phyloP scores from a whole-genome alignment of 106 monocot species.

The Triglochin maritima region DNA sequence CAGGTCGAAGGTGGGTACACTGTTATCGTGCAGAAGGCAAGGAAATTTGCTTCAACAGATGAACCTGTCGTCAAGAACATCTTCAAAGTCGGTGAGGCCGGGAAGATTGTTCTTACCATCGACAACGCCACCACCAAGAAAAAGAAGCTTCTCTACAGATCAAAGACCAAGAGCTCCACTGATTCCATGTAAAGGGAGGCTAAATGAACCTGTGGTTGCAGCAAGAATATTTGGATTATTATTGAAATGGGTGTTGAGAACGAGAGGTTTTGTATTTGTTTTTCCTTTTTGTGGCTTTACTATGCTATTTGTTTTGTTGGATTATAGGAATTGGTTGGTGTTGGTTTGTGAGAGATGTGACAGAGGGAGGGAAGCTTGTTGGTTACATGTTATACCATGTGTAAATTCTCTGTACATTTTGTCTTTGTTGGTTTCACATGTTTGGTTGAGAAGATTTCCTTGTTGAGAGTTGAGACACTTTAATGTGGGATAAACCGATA shows the following conservation, averaged over 20 bases:
- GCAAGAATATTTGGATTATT: neutral
- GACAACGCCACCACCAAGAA: slow-evolving; percentile 76
- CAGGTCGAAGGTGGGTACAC: slow-evolving; percentile 41
- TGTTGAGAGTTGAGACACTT: neutral
- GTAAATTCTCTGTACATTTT: slow-evolving; percentile 10
- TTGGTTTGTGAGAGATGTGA: slow-evolving; percentile 2
- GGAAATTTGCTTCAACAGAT: slow-evolving; percentile 19
- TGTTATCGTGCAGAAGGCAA: slow-evolving; percentile 40
- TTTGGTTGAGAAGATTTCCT: neutral
- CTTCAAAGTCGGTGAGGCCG: slow-evolving; percentile 81
- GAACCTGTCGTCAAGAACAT: slow-evolving; percentile 45
- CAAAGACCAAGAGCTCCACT: slow-evolving; percentile 40
- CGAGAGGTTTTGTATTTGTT: neutral
- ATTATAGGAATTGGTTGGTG: slow-evolving; percentile 4
- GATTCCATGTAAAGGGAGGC: slow-evolving; percentile 21
- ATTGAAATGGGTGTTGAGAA: neutral
- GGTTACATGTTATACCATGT: slow-evolving; percentile 4
- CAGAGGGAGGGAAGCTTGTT: neutral
- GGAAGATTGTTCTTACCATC: slow-evolving; percentile 66
- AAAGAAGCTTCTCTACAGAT: slow-evolving; percentile 93
- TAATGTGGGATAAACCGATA: neutral
- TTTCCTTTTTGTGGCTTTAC: neutral
- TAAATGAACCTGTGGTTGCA: neutral
- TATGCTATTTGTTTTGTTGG: slow-evolving; percentile 4
- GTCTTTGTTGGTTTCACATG: neutral